Evolutionary conservation across 495 filamentous ascomycete genomes (phyloP), one percentile per base, ranked within the genome.

Genomic region (Parathielavia hyrcaniae): DNA sequence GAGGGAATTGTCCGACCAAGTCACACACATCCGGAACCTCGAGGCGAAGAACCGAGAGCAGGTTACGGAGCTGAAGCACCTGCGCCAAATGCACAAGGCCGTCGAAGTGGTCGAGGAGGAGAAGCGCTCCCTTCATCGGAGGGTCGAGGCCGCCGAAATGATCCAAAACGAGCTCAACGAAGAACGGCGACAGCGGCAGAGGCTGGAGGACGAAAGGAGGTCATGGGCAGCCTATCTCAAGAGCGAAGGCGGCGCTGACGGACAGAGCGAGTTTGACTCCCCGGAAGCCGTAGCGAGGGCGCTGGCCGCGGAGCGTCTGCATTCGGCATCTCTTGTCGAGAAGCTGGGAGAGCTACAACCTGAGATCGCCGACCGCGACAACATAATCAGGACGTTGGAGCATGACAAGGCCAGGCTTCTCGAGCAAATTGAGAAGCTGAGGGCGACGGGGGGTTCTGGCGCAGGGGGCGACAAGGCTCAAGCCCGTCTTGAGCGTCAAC

Each of bases 91-190:
- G 19, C 84, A 89, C 64, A 91, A 88, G 69, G 89, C 86, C 38
- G 84, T 96, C 5, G 90, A 96, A 61, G 80, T 97, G n/a, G 85
- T 97, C 0, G 91, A 97, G 64, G 93, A 99, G 66, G 89, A 99
- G 74, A 97, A 97, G 75, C 80, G 87, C 59, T 81, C 83, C 0
- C 75, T 99, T 52, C 86, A 96, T 67, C 82, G 82, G 50, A 87
- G 83, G 62, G 62, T 99, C 30, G 82, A 87, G 58, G 72, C 87
- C 26, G 86, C 93, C 77, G 83, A 88, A 58, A 80, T 83, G 22
- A 63, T 97, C 13, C 81, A 89, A 55, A 76, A 82, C 17, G 86
- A 96, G 64, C 78, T 96, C 22, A 78, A 81, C 32, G 91, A 95
- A 61, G 79, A 86, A 17, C 80, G 88, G 61, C 78, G 93, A 38